Percentiles rank a stretch among this genome's conserved stretches.
Evolutionary conservation across 192 early-diverging fungal species (phyloP).

Genomic region (Diversispora eburnea): DNA sequence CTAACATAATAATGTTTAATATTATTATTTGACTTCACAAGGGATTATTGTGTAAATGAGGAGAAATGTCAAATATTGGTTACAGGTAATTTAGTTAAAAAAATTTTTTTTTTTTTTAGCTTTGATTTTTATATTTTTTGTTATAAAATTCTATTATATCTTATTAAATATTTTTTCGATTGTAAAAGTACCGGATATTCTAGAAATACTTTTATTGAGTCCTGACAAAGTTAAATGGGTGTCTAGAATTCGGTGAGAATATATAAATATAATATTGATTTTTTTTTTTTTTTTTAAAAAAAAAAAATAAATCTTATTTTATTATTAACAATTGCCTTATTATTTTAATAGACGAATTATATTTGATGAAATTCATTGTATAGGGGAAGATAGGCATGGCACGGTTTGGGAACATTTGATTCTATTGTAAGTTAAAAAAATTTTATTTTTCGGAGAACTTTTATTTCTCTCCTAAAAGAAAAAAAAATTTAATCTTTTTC

Average conservation of each 20-base stretch:
- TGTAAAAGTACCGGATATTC: slow-evolving; percentile 33
- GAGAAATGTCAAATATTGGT: slow-evolving; percentile 37
- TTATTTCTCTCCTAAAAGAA: no score
- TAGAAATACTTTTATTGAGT: slow-evolving; percentile 36
- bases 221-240: slow-evolving; percentile 30
- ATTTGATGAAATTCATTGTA: slow-evolving; percentile 46
- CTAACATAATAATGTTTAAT: background rate
- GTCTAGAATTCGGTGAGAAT: slow-evolving; percentile 21
- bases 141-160: no score
- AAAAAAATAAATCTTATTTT: no score
- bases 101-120: no score
- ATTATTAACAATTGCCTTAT: no score
- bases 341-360: slow-evolving; percentile 33
- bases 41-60: slow-evolving; percentile 37
- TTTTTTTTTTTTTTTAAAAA: no score
- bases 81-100: slow-evolving; percentile 15
- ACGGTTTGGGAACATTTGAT: slow-evolving; percentile 42
- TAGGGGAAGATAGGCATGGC: slow-evolving; percentile 35
- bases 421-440: slow-evolving; percentile 9
- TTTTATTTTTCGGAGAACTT: no score
- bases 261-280: no score
- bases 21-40: background rate
- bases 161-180: no score
- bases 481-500: no score
- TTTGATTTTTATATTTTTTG: no score